A percentile compares a stretch with the other conserved stretches of the same genome.
These are phyloP conservation scores for Cytospora piceae DNA, from an alignment of 2,329 filamentous ascomycete species.

Conservation along the genomic window DNA sequence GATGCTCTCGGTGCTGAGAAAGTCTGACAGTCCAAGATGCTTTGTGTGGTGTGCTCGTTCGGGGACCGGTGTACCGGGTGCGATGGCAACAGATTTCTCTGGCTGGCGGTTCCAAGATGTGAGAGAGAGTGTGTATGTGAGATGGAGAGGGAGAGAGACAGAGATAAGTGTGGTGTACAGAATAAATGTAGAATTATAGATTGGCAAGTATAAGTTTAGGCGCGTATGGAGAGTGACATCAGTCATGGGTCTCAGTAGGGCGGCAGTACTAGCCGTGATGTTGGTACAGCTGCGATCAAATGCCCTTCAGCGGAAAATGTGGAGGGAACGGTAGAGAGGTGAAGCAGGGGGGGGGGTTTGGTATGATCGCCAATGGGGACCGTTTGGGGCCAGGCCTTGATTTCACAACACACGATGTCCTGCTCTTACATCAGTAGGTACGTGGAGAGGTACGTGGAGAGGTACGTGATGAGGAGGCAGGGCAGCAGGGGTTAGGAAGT, in stretches of 20 bases:
- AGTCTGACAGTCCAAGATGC: not conserved
- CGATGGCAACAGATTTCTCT: not conserved
- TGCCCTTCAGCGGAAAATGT: not conserved
- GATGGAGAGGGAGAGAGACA: conserved; percentile 4
- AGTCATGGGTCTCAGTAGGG: conserved; percentile 11
- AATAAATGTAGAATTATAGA: conserved; percentile 26
- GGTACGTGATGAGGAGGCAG: conserved; percentile 24
- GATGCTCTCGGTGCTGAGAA: not conserved
- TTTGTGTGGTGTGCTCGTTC: not conserved
- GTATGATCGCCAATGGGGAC: conserved; percentile 22
- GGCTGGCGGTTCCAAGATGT: not conserved
- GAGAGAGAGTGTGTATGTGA: not conserved
- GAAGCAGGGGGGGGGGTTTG: conserved; percentile 14
- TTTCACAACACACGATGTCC: conserved; percentile 22
- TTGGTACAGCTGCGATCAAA: conserved; percentile 11
- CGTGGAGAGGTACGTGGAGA: not conserved
- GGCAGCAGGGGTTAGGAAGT: conserved; percentile 18
- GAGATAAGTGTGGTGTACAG: conserved; percentile 7
- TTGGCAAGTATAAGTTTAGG: conserved; percentile 24
- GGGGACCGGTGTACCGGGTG: not conserved
- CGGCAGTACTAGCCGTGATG: conserved; percentile 12
- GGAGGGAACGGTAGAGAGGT: conserved; percentile 8
- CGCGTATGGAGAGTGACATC: conserved; percentile 27
- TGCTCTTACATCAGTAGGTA: conserved; percentile 16
- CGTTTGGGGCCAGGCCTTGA: conserved; percentile 22